phyloP scores from a whole-genome alignment of 208 protist species.

The Trypanosoma conorhini region DNA sequence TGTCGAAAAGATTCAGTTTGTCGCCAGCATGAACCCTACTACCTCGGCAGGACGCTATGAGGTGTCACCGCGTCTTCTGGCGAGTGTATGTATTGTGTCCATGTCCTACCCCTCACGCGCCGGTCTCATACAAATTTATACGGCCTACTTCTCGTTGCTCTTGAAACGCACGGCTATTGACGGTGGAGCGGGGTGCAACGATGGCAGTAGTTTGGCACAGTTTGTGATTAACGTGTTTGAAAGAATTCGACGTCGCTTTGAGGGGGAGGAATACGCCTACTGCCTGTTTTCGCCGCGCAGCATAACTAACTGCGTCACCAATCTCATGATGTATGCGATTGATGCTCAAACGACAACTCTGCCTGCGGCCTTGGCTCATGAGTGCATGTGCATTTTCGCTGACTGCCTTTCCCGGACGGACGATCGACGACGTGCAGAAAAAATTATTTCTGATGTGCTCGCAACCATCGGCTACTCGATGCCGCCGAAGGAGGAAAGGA shows the following conservation, averaged over 20 bases:
- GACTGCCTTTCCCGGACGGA: slow-evolving; percentile 92
- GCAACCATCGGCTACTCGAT: slow-evolving; percentile 81
- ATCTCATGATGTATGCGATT: slow-evolving; percentile 93
- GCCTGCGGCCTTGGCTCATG: slow-evolving; percentile 92
- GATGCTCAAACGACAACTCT: slow-evolving; percentile 83
- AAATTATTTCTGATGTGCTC: slow-evolving; percentile 82
- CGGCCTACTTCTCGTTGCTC: slow-evolving; percentile 84
- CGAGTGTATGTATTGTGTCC: slow-evolving; percentile 90
- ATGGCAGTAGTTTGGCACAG: slow-evolving; percentile 80
- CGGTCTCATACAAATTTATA: slow-evolving; percentile 93
- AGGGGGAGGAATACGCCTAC: slow-evolving; percentile 94
- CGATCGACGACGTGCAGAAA: slow-evolving; percentile 62
- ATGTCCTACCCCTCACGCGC: slow-evolving; percentile 91
- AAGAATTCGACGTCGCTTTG: slow-evolving; percentile 87
- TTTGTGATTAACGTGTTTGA: slow-evolving; percentile 96
- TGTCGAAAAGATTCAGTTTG: slow-evolving; percentile 94
- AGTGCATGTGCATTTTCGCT: slow-evolving; percentile 92
- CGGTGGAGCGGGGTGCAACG: slow-evolving; percentile 68
- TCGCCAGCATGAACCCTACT: slow-evolving; percentile 94
- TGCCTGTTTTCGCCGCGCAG: slow-evolving; percentile 97
- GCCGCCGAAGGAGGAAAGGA: slow-evolving; percentile 72
- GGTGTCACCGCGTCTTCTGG: slow-evolving; percentile 94
- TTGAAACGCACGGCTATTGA: slow-evolving; percentile 56
- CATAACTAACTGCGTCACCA: slow-evolving; percentile 93
- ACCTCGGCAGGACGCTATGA: slow-evolving; percentile 91